phyloP scores from a whole-genome alignment of 768 basidiomycete species.

The Tephrocybe sp. region DNA sequence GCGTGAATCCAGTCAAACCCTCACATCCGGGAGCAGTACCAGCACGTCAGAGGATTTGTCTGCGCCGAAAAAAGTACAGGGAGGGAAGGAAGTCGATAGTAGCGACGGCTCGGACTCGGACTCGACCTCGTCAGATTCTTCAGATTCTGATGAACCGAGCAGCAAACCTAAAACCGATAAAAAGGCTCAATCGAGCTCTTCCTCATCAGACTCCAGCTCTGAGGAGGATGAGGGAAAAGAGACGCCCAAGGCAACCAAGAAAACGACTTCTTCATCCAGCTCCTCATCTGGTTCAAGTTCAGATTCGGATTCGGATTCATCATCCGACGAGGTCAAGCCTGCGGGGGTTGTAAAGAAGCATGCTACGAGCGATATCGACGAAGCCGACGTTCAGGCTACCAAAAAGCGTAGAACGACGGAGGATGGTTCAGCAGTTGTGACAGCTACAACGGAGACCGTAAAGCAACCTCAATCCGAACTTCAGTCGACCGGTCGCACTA shows the following conservation, averaged over 20 bases:
- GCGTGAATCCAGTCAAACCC: slow-evolving; percentile 18
- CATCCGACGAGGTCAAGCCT: slow-evolving; percentile 5
- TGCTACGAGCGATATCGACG: slow-evolving; percentile 12
- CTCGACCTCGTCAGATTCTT: slow-evolving; percentile 6
- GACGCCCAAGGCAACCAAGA: slow-evolving; percentile 2
- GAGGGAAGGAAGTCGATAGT: slow-evolving; percentile 1
- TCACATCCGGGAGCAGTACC: slow-evolving; percentile 19
- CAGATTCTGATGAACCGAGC: slow-evolving; percentile 2
- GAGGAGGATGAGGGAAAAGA: slow-evolving; percentile 6
- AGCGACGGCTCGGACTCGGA: slow-evolving; percentile 18
- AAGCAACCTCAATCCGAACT: slow-evolving; percentile 12
- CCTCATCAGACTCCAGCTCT: slow-evolving; percentile 3
- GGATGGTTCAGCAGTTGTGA: slow-evolving; percentile 47
- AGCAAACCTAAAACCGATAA: background rate
- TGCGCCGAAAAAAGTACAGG: slow-evolving; percentile 7
- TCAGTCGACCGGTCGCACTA: slow-evolving; percentile 16
- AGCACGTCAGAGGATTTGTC: slow-evolving; percentile 1
- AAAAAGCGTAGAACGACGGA: slow-evolving; percentile 64
- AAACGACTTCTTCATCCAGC: slow-evolving; percentile 12
- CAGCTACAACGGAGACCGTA: slow-evolving; percentile 31
- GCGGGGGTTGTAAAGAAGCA: slow-evolving; percentile 7
- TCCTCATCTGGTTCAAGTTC: no score
- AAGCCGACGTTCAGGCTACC: slow-evolving; percentile 37
- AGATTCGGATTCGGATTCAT: slow-evolving; percentile 26
- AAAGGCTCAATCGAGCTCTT: slow-evolving; percentile 2